Conservation (phyloP, 768 basidiomycete genomes). For the Strobilomyces confusus region DNA sequence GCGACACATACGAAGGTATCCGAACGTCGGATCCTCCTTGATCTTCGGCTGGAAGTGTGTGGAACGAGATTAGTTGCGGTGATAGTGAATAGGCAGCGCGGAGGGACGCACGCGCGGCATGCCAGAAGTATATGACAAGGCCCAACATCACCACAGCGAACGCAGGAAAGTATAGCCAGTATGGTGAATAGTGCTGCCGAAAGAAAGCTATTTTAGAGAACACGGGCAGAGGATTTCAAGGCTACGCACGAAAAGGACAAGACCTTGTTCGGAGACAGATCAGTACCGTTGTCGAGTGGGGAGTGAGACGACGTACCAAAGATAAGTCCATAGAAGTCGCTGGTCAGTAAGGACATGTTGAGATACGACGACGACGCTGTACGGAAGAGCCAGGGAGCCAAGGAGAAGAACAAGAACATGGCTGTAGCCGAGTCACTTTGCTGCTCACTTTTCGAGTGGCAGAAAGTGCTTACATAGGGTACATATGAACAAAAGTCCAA, state of each 20-base stretch:
- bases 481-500: slow-evolving; percentile 46
- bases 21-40: slow-evolving; percentile 47
- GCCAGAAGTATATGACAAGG: slow-evolving; percentile 83
- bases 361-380: slow-evolving; percentile 82
- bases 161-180: slow-evolving; percentile 85
- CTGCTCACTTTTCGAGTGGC: neutral
- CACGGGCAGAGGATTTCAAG: neutral
- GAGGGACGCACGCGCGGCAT: slow-evolving; percentile 61
- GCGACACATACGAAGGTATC: slow-evolving; percentile 19
- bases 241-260: slow-evolving; percentile 50
- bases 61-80: neutral
- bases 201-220: neutral
- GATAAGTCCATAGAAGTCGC: slow-evolving; percentile 83
- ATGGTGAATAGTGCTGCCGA: slow-evolving; percentile 70
- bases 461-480: slow-evolving; percentile 31
- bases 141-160: slow-evolving; percentile 69
- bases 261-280: slow-evolving; percentile 27
- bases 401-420: slow-evolving; percentile 77
- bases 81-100: neutral
- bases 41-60: slow-evolving; percentile 55
- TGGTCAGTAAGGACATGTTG: slow-evolving; percentile 80
- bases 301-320: slow-evolving; percentile 41
- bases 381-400: slow-evolving; percentile 78
- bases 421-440: slow-evolving; percentile 35
- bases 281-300: neutral